Evolutionary conservation across 495 filamentous ascomycete genomes (phyloP).

Genomic region (Aspergillus cavernicola): DNA sequence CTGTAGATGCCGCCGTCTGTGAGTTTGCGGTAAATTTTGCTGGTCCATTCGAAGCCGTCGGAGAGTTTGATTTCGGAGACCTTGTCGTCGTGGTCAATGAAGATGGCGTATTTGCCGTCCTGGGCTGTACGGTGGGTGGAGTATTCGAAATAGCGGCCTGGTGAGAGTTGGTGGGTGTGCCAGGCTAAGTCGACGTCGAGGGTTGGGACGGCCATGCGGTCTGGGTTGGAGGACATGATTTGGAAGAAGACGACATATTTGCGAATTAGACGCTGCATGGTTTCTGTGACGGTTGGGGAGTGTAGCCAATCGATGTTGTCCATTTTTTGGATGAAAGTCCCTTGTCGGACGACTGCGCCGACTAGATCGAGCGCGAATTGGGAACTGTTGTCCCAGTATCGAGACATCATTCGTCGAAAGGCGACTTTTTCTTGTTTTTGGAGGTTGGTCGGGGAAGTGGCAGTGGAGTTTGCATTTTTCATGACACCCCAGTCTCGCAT

Average conservation of each 20-base stretch:
- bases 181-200: conserved; percentile 86
- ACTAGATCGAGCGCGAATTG: conserved; percentile 71
- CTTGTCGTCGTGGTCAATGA: conserved; percentile 87
- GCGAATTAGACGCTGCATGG: conserved; percentile 60
- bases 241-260: conserved; percentile 70
- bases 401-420: conserved; percentile 70
- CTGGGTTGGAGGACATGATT: conserved; percentile 57
- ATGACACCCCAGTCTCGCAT: conserved; percentile 9
- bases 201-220: conserved; percentile 67
- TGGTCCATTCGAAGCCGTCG: conserved; percentile 70
- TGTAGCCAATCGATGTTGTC: conserved; percentile 72
- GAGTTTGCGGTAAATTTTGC: conserved; percentile 59
- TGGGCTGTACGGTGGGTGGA: conserved; percentile 24
- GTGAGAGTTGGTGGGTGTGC: conserved; percentile 63
- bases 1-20: conserved; percentile 63
- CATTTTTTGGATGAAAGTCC: conserved; percentile 81
- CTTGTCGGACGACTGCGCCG: conserved; percentile 77
- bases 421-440: conserved; percentile 41
- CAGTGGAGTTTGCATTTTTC: conserved; percentile 17
- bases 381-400: conserved; percentile 74
- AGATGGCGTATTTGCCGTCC: conserved; percentile 20
- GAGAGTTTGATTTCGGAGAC: conserved; percentile 62
- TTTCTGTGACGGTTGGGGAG: conserved; percentile 57
- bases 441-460: background rate
- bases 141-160: conserved; percentile 58